Evolutionary conservation across 2,329 filamentous ascomycete genomes (phyloP), one percentile per base, ranked within the genome.

Genomic region (Dactylonectria macrodidyma): DNA sequence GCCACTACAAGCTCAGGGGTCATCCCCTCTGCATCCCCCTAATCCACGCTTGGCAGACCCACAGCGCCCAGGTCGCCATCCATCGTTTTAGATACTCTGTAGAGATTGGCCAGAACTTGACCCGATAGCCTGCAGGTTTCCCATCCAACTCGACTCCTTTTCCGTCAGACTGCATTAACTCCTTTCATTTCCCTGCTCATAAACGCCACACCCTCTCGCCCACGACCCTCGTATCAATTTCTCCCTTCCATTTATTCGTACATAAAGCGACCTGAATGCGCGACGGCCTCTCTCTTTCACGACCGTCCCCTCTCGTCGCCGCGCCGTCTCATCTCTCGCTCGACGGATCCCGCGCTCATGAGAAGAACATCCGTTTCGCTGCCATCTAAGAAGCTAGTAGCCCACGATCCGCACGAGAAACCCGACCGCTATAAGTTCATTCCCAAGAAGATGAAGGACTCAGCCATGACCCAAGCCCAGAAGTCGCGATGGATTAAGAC

Each of bases 401-500:
- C 83, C 75, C 83, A 85, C 86, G 90, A 92, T 77, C 89, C 88
- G 70, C 82, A 89, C 88, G 90, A 92, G 81, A 92, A 92, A 78
- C 86, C 87, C 75, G 88, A 84, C 76, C 87, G 90, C 76, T 91
- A 91, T 83, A 82, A 83, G 75, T 73, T 79, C 71, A 80, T 83
- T 74, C 81, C 84, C 73, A 83, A 82, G 77, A 81, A 84, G 74
- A 81, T 89, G 83, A 88, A 88, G 81, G 83, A 86, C 77, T 83
- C 84, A 77, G 87, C 84, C 81, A 89, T 89, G 85, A 87, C 89
- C 70, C 89, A 91, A 83, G 86, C 88, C 78, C 89, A 91, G 83
- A 87, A 86, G 80, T 85, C 88, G 71, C 88, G 90, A 78, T 92
- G 89, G 86, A 79, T 91, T 73, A 91, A 91, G 84, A 90, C 89